These are phyloP conservation scores for Nepenthes gracilis DNA, from an alignment of 148 eudicot genomes.

Conservation along the genomic window DNA sequence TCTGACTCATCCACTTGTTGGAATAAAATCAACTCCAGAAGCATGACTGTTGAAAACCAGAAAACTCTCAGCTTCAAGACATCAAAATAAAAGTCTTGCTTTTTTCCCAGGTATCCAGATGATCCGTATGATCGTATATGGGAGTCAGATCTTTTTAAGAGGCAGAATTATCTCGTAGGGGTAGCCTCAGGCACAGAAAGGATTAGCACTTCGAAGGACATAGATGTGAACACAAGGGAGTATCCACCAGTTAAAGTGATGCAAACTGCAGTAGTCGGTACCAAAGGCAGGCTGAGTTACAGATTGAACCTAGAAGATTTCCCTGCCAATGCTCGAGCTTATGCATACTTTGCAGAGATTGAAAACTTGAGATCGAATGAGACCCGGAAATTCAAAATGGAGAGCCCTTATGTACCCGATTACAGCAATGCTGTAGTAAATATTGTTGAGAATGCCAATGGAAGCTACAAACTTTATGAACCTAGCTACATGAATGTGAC, in stretches of 20 bases:
- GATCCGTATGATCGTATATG: slow-evolving; percentile 96
- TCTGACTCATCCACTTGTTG: no score
- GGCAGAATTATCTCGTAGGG: slow-evolving; percentile 81
- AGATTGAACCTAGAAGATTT: slow-evolving; percentile 81
- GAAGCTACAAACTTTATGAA: slow-evolving; percentile 83
- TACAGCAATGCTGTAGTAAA: slow-evolving; percentile 96
- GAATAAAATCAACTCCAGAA: no score
- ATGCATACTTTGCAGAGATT: slow-evolving; percentile 91
- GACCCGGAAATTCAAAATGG: slow-evolving; percentile 73
- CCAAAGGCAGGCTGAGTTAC: slow-evolving; percentile 58
- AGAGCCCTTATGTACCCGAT: slow-evolving; percentile 61
- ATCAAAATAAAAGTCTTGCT: background rate
- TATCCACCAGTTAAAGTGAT: slow-evolving; percentile 90
- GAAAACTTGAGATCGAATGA: slow-evolving; percentile 49
- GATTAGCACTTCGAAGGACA: slow-evolving; percentile 53
- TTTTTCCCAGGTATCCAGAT: slow-evolving; percentile 77
- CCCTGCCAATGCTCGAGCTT: slow-evolving; percentile 92
- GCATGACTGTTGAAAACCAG: no score
- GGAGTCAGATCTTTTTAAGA: slow-evolving; percentile 83
- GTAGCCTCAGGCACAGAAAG: slow-evolving; percentile 80
- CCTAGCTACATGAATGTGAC: slow-evolving; percentile 90
- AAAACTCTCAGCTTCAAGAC: background rate
- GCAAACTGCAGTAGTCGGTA: slow-evolving; percentile 95
- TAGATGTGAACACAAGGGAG: slow-evolving; percentile 70
- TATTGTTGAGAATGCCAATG: slow-evolving; percentile 90